Conservation (phyloP, 345 rosid species). For the Rhizophora apiculata region DNA sequence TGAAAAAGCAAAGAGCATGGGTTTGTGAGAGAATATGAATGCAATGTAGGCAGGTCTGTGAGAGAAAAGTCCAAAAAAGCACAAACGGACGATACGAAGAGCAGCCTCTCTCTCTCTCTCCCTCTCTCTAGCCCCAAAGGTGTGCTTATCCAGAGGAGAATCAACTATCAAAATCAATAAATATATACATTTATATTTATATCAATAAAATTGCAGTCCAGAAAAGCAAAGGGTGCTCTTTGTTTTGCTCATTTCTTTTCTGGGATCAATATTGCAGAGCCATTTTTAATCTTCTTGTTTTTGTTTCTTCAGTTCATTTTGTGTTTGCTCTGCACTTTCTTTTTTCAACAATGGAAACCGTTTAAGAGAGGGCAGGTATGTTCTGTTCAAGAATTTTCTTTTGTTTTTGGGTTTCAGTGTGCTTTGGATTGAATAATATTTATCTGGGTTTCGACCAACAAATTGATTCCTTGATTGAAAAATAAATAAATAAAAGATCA, state of each 20-base stretch:
- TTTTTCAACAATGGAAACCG: constrained; percentile 32
- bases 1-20: no score
- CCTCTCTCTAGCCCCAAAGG: background rate
- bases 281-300: no score
- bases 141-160: constrained; percentile 6
- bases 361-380: constrained; percentile 43
- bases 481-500: background rate
- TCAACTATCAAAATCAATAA: constrained; percentile 19
- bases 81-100: constrained; percentile 45
- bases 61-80: constrained; percentile 31
- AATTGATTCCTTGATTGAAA: background rate
- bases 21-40: no score
- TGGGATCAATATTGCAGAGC: no score
- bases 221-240: constrained; percentile 6
- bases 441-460: constrained; percentile 13
- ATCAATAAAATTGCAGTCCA: background rate
- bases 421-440: background rate
- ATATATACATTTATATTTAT: background rate
- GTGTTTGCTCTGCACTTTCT: constrained; percentile 16
- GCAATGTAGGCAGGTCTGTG: background rate
- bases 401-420: background rate
- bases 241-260: no score
- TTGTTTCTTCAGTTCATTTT: background rate
- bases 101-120: constrained; percentile 9
- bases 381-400: background rate